Base-by-base conservation (phyloP, 768 basidiomycete species). In the Tremella fuciformis region DNA sequence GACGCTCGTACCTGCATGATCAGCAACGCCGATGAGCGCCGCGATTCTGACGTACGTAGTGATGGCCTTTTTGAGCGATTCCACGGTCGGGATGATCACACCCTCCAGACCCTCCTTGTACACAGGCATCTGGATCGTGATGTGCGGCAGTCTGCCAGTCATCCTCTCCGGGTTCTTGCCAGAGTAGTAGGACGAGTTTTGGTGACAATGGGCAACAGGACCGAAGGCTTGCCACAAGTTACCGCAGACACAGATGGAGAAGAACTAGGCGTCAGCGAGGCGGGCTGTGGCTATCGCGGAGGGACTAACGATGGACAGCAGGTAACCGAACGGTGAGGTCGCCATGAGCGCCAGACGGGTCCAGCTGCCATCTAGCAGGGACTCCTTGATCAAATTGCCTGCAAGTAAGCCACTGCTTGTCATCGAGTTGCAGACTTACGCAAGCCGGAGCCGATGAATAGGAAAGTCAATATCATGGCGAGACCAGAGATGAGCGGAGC, bases 61-160 rank as follows among this genome's bases (percentile, higher is more conserved):
- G 84, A 90, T 90, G 1, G 88, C 88, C 78, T 86, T 87, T 77
- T 89, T 89, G 63, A 86, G 78, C 0, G 86, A 90, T 70, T 82
- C 82, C 2, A 92, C 85, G 13, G 66, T 63, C 19, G 78, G 81
- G 57, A 65, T 82, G 78, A 84, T 78, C 59, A 83, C 83, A 13
- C 74, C 77, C 2, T 82, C 81, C n/a, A 84, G 69, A 51, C 63
- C 62, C 44, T 75, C 74, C 70, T 90, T 92, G 77, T 92, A 93
- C 3, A 92, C 90, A 0, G 90, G 90, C 80, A 93, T 82, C 76
- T 91, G 85, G 55, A 91, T 68, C 34, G 73, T 74, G 54, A 74
- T 62, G 53, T 74, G 70, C 16, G 73, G 69, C 3, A 74, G 57
- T 26, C 55, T 38, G 26, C 64, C 68, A 8, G 56, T 65, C 65